Conservation (phyloP, 768 basidiomycete species). For the Lentinula boryana region DNA sequence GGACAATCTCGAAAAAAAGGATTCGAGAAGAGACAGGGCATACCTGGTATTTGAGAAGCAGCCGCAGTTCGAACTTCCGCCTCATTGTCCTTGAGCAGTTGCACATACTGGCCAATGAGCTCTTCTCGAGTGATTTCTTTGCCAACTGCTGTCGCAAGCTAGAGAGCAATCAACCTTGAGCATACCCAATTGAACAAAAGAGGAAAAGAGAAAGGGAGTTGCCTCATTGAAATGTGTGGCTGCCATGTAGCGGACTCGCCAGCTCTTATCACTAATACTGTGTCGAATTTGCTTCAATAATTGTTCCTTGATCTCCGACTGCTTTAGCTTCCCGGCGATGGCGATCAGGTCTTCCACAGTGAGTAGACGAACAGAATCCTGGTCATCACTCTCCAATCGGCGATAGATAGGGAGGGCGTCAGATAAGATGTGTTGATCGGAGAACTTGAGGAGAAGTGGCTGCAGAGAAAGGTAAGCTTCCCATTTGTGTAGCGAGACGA, state of each 20-base stretch:
- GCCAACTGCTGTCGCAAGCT: slow-evolving; percentile 92
- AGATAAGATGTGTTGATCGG: slow-evolving; percentile 73
- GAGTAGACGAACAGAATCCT: slow-evolving; percentile 93
- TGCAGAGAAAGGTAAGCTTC: slow-evolving; percentile 26
- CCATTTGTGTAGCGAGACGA: neutral
- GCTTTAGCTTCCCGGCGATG: slow-evolving; percentile 78
- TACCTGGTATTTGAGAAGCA: slow-evolving; percentile 95
- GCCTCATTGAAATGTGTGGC: slow-evolving; percentile 95
- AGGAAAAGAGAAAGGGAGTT: slow-evolving; percentile 16
- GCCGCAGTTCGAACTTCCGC: slow-evolving; percentile 97
- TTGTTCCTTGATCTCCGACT: slow-evolving; percentile 88
- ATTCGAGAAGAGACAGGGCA: slow-evolving; percentile 7
- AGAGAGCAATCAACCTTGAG: neutral
- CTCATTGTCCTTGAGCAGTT: slow-evolving; percentile 95
- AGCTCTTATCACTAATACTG: slow-evolving; percentile 92
- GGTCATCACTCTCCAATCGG: slow-evolving; percentile 91
- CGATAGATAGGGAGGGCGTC: slow-evolving; percentile 92
- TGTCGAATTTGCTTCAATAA: slow-evolving; percentile 82
- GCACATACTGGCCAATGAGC: slow-evolving; percentile 87
- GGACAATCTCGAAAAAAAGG: no score
- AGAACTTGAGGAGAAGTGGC: slow-evolving; percentile 76
- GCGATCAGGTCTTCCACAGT: slow-evolving; percentile 95
- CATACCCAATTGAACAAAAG: slow-evolving; percentile 7
- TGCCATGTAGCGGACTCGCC: slow-evolving; percentile 98
- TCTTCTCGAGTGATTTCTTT: slow-evolving; percentile 89